phyloP scores from a whole-genome alignment of 352 stramenopile species.

The Phytophthora litchii region DNA sequence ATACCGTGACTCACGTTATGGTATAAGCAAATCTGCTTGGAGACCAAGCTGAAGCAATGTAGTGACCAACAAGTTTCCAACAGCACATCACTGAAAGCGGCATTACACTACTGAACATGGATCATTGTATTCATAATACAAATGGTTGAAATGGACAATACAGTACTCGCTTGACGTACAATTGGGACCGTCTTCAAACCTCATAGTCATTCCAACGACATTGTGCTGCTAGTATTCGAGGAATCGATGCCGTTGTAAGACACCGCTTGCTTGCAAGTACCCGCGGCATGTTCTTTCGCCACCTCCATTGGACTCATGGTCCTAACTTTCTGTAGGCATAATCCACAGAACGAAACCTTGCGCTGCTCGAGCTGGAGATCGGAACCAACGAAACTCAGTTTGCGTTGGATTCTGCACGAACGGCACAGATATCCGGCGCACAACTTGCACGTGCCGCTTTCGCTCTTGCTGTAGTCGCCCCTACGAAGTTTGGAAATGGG shows the following conservation, averaged over 20 bases:
- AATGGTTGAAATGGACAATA: too few relatives aligned
- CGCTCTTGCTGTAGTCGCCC: constrained; percentile 29
- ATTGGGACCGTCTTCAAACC: too few relatives aligned
- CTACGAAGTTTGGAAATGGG: constrained; percentile 25
- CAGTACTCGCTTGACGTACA: too few relatives aligned
- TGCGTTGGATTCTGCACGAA: constrained; percentile 42
- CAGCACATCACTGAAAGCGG: too few relatives aligned
- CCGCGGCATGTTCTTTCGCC: constrained; percentile 21
- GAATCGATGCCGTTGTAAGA: constrained; percentile 7
- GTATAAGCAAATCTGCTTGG: too few relatives aligned
- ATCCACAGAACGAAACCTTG: constrained; percentile 38
- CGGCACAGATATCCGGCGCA: constrained; percentile 45
- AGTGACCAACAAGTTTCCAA: too few relatives aligned
- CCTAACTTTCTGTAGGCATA: constrained; percentile 30
- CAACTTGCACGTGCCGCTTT: constrained; percentile 38
- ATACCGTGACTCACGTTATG: too few relatives aligned
- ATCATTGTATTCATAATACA: too few relatives aligned
- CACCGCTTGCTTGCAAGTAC: constrained; percentile 1
- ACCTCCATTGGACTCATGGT: constrained; percentile 36
- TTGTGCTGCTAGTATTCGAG: constrained; percentile 10
- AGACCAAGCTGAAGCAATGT: too few relatives aligned
- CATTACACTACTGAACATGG: too few relatives aligned
- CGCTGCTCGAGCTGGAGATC: constrained; percentile 35
- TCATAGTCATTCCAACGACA: not conserved
- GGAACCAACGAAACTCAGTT: constrained; percentile 34